Evolutionary conservation across 352 stramenopile genomes (phyloP).

Genomic region (Pythium apleroticum): DNA sequence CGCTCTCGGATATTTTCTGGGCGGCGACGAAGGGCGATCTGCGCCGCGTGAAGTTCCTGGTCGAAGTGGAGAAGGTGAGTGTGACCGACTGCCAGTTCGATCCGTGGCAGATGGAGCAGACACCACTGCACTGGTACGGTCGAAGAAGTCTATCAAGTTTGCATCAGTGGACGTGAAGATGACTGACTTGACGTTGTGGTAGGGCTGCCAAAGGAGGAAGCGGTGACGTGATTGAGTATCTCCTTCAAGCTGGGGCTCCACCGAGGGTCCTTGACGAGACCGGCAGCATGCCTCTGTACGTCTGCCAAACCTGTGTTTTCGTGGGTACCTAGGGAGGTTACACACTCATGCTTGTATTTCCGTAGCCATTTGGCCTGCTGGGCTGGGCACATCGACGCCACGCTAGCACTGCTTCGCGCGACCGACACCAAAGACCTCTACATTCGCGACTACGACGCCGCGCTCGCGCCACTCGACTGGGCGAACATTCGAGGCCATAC

Average conservation of each 20-base stretch:
- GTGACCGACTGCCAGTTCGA: constrained; percentile 48
- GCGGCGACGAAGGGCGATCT: constrained; percentile 63
- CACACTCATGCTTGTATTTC: background rate
- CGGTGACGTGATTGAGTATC: constrained; percentile 48
- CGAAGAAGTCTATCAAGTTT: background rate
- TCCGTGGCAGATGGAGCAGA: constrained; percentile 78
- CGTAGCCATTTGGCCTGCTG: constrained; percentile 66
- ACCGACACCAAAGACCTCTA: constrained; percentile 62
- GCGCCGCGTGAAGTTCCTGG: constrained; percentile 49
- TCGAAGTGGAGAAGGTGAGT: constrained; percentile 55
- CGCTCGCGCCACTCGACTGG: constrained; percentile 60
- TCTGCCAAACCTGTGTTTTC: too few species aligned
- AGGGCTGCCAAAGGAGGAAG: constrained; percentile 73
- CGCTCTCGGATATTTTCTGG: constrained; percentile 73
- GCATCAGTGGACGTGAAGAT: background rate
- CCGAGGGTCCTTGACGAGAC: constrained; percentile 60
- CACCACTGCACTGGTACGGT: constrained; percentile 62
- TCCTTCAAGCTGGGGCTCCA: constrained; percentile 50
- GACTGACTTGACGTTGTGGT: background rate
- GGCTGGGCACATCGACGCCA: constrained; percentile 60
- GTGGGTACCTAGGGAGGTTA: too few species aligned
- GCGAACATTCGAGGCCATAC: constrained; percentile 46
- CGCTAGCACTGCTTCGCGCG: constrained; percentile 44
- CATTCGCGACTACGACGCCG: constrained; percentile 63
- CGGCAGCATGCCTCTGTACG: constrained; percentile 66